phyloP scores from a whole-genome alignment of 768 basidiomycete species.

The Phanerodontia chrysosporium region DNA sequence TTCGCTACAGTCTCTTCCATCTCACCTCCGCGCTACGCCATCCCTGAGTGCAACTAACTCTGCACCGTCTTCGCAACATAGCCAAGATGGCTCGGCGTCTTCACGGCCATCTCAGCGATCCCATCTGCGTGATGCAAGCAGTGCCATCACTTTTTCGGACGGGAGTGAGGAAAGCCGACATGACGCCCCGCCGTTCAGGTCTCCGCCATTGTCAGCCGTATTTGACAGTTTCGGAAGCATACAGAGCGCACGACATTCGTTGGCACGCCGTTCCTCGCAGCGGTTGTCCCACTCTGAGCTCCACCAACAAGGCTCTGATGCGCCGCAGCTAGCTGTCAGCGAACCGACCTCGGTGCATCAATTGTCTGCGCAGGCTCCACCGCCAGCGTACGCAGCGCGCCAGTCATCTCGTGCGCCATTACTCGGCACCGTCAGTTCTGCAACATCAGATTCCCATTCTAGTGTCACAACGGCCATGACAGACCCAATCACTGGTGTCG shows the following conservation, averaged over 20 bases:
- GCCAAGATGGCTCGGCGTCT: constrained; percentile 45
- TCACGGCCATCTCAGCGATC: constrained; percentile 41
- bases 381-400: constrained; percentile 1
- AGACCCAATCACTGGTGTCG: constrained; percentile 30
- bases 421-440: constrained; percentile 23
- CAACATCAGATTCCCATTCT: constrained; percentile 22
- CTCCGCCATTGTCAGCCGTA: constrained; percentile 30
- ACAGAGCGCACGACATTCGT: constrained; percentile 1
- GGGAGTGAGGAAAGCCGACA: constrained; percentile 39
- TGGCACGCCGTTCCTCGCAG: background rate
- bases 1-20: constrained; percentile 62
- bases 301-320: background rate
- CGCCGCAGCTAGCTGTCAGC: background rate
- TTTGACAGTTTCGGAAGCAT: constrained; percentile 7
- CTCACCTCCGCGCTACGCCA: constrained; percentile 45
- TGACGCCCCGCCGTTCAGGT: constrained; percentile 18
- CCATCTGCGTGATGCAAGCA: constrained; percentile 15
- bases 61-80: constrained; percentile 41
- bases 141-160: constrained; percentile 46
- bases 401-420: constrained; percentile 10
- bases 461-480: constrained; percentile 30
- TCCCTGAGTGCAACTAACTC: constrained; percentile 42
- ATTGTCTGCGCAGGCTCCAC: constrained; percentile 4
- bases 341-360: background rate
- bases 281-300: background rate